Evolutionary conservation across 768 basidiomycete genomes (phyloP).

Genomic region (Termitomyces sp.): DNA sequence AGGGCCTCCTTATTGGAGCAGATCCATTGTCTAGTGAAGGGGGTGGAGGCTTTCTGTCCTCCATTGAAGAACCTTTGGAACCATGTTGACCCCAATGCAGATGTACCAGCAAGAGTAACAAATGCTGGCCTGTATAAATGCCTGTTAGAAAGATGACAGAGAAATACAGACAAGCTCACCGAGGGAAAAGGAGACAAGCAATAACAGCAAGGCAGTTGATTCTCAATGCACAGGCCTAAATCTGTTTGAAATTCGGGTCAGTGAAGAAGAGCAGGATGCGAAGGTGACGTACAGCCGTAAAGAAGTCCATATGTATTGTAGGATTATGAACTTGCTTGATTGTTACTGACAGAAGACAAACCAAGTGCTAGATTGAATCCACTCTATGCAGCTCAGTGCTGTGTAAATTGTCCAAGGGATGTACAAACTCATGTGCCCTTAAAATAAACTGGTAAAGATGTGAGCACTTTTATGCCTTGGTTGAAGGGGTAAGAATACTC

Average conservation of each 20-base stretch:
- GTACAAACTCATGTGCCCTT: slow-evolving; percentile 76
- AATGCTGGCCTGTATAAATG: too few relatives aligned
- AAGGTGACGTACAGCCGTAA: slow-evolving; percentile 47
- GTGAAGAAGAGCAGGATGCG: background rate
- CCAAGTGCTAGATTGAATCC: slow-evolving; percentile 93
- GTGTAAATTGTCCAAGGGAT: slow-evolving; percentile 5
- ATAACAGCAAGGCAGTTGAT: slow-evolving; percentile 85
- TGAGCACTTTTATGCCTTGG: background rate
- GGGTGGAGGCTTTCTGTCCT: slow-evolving; percentile 15
- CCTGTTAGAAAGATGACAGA: too few relatives aligned
- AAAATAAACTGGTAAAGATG: slow-evolving; percentile 59
- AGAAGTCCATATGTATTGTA: slow-evolving; percentile 80
- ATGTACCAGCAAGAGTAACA: slow-evolving; percentile 25
- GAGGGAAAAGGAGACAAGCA: slow-evolving; percentile 86
- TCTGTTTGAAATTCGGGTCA: slow-evolving; percentile 34
- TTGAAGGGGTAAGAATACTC: background rate
- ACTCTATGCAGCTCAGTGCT: slow-evolving; percentile 47
- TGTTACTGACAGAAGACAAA: slow-evolving; percentile 29
- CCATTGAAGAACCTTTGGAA: slow-evolving; percentile 19
- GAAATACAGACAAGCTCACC: slow-evolving; percentile 38
- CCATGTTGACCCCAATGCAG: slow-evolving; percentile 23
- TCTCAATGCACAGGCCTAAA: slow-evolving; percentile 61
- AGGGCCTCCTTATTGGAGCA: slow-evolving; percentile 16
- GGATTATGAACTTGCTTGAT: slow-evolving; percentile 68
- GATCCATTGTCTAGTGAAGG: slow-evolving; percentile 19